Percentiles rank a stretch among this genome's conserved stretches.
Evolutionary conservation across 108 stramenopile genomes (phyloP).

Genomic region (Nannochloropsis salina): DNA sequence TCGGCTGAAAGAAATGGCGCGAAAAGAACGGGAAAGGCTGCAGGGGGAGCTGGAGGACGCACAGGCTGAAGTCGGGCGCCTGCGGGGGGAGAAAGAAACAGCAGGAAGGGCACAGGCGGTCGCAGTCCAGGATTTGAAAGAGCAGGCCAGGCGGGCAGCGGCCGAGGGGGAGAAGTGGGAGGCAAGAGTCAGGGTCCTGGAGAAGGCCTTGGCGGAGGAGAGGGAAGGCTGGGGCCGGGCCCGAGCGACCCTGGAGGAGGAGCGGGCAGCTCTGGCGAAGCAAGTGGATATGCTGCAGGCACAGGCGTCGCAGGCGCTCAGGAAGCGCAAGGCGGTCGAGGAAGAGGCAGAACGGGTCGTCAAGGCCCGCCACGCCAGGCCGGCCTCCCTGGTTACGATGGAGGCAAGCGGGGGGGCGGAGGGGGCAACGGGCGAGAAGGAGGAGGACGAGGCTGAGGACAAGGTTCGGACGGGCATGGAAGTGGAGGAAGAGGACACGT

Average conservation of each 20-base stretch:
- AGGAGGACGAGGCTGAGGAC: background rate
- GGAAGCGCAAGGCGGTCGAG: slow-evolving; percentile 19
- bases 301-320: background rate
- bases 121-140: background rate
- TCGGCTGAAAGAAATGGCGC: background rate
- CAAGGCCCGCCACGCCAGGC: background rate
- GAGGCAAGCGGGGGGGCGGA: background rate
- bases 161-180: no score
- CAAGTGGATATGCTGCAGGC: background rate
- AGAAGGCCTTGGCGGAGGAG: background rate
- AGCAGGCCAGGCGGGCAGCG: background rate
- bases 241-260: background rate
- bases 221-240: background rate
- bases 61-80: background rate
- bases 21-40: background rate
- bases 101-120: background rate
- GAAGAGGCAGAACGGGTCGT: background rate
- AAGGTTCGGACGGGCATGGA: background rate
- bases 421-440: background rate
- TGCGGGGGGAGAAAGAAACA: background rate
- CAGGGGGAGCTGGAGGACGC: background rate
- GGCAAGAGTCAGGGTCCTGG: background rate
- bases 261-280: background rate
- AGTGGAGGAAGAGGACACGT: background rate
- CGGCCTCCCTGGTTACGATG: background rate